Base-by-base conservation (phyloP, 129 eudicot genomes). In the Apium graveolens region DNA sequence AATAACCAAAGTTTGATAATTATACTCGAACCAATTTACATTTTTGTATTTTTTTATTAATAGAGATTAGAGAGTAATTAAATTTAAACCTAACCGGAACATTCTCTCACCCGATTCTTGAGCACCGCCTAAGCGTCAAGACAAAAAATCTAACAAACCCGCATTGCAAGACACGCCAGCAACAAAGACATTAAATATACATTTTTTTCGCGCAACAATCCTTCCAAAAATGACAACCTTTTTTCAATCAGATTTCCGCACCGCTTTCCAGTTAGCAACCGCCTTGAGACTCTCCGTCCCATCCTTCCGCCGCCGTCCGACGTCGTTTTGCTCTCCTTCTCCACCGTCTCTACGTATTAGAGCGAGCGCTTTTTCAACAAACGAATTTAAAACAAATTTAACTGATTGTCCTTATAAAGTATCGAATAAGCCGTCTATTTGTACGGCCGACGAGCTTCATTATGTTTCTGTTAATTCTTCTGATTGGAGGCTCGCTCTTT, bases 381-480 rank as follows among this genome's bases (percentile, higher is more conserved):
- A 29, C 77, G 51, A 78, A 24, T 21, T 53, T 20, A 53, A 24
- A 7, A 57, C 14, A 53, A 21, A 53, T 24, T 26, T 9, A 34
- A n/a, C 75, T n/a, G 9, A 35, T 38, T 63, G 43, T 3, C 86
- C 78, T 60, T 80, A 77, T 85, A 85, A 87, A 86, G 86, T 91
- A n/a, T 35, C 75, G 11, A 82, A 78, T 42, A 94, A 89, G 84
- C 97, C 97, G 39, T 76, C 91, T 44, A 80, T 95, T 45, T 95
- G 97, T 82, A 92, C 97, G 4, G 99, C 99, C 42, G 97, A 95
- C 60, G 97, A 95, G 84, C 88, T 95, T 21, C 99, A 95, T 75
- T 95, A 95, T 66, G 97, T 95, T 45, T 73, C 89, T 13, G 92
- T 90, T 34, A 70, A 81, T 21, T 81, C 82, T 21, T 94, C 93